These are phyloP conservation scores for Ustilago xerochloae DNA, from an alignment of 1,284 basidiomycete genomes.

Conservation along the genomic window DNA sequence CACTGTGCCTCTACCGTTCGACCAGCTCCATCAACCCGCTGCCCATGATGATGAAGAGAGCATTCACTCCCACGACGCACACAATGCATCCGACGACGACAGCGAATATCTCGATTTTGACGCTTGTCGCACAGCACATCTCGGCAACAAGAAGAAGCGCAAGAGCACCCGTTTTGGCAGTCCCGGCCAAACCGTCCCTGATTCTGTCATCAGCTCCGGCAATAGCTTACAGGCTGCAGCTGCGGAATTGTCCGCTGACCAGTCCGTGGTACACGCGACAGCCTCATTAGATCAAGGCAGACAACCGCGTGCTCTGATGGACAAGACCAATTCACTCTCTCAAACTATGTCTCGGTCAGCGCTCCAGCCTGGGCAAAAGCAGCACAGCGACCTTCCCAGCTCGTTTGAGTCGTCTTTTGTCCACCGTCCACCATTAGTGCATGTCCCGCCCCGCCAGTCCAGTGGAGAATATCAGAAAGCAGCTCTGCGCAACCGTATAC, in stretches of 20 bases:
- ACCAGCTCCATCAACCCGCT: not conserved
- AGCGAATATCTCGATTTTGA: constrained; percentile 35
- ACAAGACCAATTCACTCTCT: constrained; percentile 12
- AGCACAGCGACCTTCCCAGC: not conserved
- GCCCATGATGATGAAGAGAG: constrained; percentile 17
- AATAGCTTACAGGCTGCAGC: not conserved
- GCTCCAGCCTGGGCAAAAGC: not conserved
- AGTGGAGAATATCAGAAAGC: constrained; percentile 9
- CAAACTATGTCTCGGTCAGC: not conserved
- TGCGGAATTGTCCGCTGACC: not conserved
- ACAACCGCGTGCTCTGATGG: constrained; percentile 21
- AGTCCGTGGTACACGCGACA: too few relatives aligned
- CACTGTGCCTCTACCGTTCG: not conserved
- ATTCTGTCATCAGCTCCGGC: not conserved
- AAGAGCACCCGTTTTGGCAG: constrained; percentile 46
- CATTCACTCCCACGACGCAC: constrained; percentile 9
- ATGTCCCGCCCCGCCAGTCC: constrained; percentile 17
- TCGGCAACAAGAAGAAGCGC: constrained; percentile 57
- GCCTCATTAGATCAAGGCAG: not conserved
- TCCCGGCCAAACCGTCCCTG: not conserved
- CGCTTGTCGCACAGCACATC: constrained; percentile 34
- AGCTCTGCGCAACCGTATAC: constrained; percentile 11
- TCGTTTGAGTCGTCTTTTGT: not conserved
- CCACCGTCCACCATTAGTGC: not conserved
- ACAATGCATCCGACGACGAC: constrained; percentile 28